Evolutionary conservation across 805 yeast genomes (phyloP).

Genomic region (Pichia pseudocactophila): DNA sequence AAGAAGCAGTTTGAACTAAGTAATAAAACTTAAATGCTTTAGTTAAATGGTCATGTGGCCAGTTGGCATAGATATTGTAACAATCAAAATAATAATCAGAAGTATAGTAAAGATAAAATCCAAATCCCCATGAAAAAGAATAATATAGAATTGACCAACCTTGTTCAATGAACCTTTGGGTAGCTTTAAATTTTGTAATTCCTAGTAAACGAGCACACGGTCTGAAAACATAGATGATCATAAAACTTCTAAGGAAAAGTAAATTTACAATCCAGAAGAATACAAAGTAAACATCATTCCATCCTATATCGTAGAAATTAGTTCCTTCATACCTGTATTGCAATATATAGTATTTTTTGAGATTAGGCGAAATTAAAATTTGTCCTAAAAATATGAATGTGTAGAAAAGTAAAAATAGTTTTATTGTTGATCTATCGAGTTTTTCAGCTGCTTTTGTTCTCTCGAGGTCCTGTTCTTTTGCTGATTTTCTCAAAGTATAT

Average conservation of each 20-base stretch:
- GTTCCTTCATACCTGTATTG: slow-evolving; percentile 30
- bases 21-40: slow-evolving; percentile 57
- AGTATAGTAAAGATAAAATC: slow-evolving; percentile 45
- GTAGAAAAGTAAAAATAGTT: slow-evolving; percentile 14
- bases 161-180: slow-evolving; percentile 75
- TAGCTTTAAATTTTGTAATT: slow-evolving; percentile 42
- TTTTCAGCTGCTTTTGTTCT: slow-evolving; percentile 17
- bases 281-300: slow-evolving; percentile 46
- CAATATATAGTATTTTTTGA: slow-evolving; percentile 31
- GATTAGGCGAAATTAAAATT: slow-evolving; percentile 17
- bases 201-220: slow-evolving; percentile 45
- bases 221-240: slow-evolving; percentile 47
- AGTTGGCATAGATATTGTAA: slow-evolving; percentile 50
- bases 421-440: slow-evolving; percentile 6
- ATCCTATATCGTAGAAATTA: slow-evolving; percentile 44
- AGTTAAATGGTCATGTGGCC: slow-evolving; percentile 66
- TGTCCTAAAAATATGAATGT: slow-evolving; percentile 13
- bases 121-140: slow-evolving; percentile 43
- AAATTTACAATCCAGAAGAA: slow-evolving; percentile 45
- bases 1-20: slow-evolving; percentile 60
- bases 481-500: neutral
- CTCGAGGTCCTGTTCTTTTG: slow-evolving; percentile 8
- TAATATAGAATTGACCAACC: slow-evolving; percentile 68
- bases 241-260: slow-evolving; percentile 48
- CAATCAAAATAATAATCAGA: slow-evolving; percentile 54